Base-by-base conservation (phyloP, 1,139 yeast species). In the Tardiomyces digboiensis region DNA sequence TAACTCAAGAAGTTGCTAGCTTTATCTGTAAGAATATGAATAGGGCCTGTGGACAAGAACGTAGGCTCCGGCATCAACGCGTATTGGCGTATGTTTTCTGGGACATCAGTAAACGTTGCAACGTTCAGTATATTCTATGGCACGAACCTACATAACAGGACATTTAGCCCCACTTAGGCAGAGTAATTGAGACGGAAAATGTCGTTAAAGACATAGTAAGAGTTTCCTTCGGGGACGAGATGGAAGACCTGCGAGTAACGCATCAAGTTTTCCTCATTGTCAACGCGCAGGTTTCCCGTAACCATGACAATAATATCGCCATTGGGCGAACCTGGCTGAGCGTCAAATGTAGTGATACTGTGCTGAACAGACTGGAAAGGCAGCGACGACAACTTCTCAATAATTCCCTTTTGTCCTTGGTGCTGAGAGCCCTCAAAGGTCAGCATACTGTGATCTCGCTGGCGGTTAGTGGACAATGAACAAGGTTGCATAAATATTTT, bases 161-260 rank as follows among this genome's bases (percentile, higher is more conserved):
- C n/a, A n/a, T n/a, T n/a, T n/a, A n/a, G n/a, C 33, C 16, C 33
- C 33, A 26, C 14, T 38, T 23, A 29, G 19, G 21, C 13, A 8
- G 13, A 40, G 43, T 21, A 22, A 20, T 33, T 40, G n/a, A 22
- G 21, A 75, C 97, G 86, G 78, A 91, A 91, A 56, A 91, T 86
- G 64, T 93, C 98, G 69, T 91, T 93, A 70, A 87, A 84, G 50
- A 91, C 98, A 60, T 80, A 91, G 75, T 87, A 91, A 38, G 94
- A 83, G 61, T 76, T 78, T 44, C 83, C 88, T 49, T 91, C 98
- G 52, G 96, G 97, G 53, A 88, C 82, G 70, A 91, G 79, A 64
- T 91, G 98, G 80, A 91, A 91, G 40, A 87, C 95, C 71, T 91
- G 98, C 29, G 97, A 86, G 70, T 88, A 91, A 68, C 95, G 81